Conservation (phyloP, 202 grass and related monocot genomes). For the Zizania palustris region DNA sequence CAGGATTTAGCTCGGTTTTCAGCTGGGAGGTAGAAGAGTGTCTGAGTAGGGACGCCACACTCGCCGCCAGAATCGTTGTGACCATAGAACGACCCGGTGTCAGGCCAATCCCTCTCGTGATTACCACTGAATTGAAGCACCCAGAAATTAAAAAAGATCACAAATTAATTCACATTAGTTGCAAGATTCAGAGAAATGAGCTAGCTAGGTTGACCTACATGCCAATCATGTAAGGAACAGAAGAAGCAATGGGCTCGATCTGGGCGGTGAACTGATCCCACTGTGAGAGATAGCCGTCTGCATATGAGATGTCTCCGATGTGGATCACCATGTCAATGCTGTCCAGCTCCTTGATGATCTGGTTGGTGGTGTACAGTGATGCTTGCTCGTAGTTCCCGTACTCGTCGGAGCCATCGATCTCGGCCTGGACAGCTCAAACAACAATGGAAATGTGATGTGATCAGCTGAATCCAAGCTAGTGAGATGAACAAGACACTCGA, state of each 20-base stretch:
- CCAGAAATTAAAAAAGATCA: background rate
- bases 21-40: constrained; percentile 80
- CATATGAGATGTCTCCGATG: constrained; percentile 78
- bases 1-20: constrained; percentile 87
- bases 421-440: constrained; percentile 58
- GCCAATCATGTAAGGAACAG: constrained; percentile 82
- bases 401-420: constrained; percentile 82
- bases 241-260: constrained; percentile 76
- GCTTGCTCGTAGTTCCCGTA: constrained; percentile 74
- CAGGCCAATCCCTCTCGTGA: constrained; percentile 98
- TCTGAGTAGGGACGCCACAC: constrained; percentile 77
- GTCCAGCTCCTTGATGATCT: constrained; percentile 68
- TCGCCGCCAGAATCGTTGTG: constrained; percentile 71
- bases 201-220: constrained; percentile 43
- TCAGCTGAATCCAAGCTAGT: background rate
- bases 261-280: constrained; percentile 95
- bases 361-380: constrained; percentile 74
- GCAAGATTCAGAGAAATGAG: too few relatives aligned
- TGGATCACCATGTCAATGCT: constrained; percentile 83
- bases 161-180: background rate
- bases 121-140: constrained; percentile 66
- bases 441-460: background rate
- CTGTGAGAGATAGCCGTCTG: constrained; percentile 80
- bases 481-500: background rate
- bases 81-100: constrained; percentile 78